Evolutionary conservation across 1,139 yeast species (phyloP).

Genomic region (Nakaseomyces glabratus): DNA sequence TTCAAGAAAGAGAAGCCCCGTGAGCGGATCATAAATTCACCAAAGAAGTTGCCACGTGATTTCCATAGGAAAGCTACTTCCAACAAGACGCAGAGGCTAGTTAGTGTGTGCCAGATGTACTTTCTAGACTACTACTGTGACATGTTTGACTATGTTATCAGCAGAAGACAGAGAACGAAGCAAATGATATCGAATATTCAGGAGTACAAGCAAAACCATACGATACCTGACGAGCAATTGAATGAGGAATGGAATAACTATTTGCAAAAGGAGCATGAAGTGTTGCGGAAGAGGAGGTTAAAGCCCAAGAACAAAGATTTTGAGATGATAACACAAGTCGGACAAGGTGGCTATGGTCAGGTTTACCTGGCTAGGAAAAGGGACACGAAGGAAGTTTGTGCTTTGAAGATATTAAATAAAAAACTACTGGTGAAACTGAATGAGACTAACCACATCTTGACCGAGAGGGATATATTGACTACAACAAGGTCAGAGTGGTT

Average conservation of each 20-base stretch:
- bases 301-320: conserved; percentile 93
- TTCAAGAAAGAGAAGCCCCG: conserved; percentile 21
- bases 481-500: conserved; percentile 95
- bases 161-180: conserved; percentile 68
- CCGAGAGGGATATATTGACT: conserved; percentile 93
- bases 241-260: conserved; percentile 66
- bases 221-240: conserved; percentile 36
- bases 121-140: conserved; percentile 95
- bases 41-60: conserved; percentile 40
- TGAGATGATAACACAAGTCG: conserved; percentile 94
- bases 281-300: conserved; percentile 76
- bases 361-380: conserved; percentile 90
- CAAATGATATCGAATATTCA: conserved; percentile 50
- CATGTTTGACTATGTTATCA: conserved; percentile 84
- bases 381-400: conserved; percentile 93
- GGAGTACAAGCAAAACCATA: conserved; percentile 38
- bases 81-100: conserved; percentile 75
- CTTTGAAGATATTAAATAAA: conserved; percentile 85
- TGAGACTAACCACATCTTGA: conserved; percentile 90
- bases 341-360: conserved; percentile 99
- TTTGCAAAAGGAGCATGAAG: conserved; percentile 74
- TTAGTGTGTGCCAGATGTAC: conserved; percentile 70
- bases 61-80: conserved; percentile 54
- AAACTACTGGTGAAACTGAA: conserved; percentile 78
- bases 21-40: conserved; percentile 28